Percentiles rank a stretch among this genome's conserved stretches.
These are phyloP conservation scores for Gracilaria gracilis DNA, from an alignment of 23 red algal genomes.

Conservation along the genomic window DNA sequence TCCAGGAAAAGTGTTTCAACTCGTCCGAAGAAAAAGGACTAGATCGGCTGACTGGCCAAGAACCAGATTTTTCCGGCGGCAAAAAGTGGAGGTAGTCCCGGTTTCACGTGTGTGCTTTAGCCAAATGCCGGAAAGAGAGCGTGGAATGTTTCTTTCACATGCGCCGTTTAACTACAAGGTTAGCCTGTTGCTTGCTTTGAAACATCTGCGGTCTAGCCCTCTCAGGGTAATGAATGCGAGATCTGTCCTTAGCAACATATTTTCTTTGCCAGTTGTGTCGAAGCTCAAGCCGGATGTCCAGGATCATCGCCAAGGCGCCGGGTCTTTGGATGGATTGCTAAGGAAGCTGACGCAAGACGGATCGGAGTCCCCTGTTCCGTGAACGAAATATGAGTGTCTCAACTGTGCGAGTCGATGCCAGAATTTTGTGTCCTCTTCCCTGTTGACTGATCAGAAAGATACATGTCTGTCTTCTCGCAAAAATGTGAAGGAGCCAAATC, in stretches of 20 bases:
- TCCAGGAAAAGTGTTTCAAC: constrained; percentile 65
- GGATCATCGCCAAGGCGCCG: not conserved
- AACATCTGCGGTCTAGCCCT: constrained; percentile 5
- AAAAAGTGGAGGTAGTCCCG: constrained; percentile 36
- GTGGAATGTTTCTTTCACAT: constrained; percentile 67
- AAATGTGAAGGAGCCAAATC: too few species aligned
- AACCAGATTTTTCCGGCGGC: constrained; percentile 29
- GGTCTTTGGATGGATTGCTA: constrained; percentile 23
- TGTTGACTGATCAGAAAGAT: too few species aligned
- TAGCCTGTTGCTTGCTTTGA: constrained; percentile 56
- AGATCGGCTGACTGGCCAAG: not conserved
- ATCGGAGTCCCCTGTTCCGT: constrained; percentile 24
- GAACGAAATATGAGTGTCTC: not conserved
- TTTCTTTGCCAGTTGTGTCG: constrained; percentile 26
- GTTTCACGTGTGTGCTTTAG: constrained; percentile 53
- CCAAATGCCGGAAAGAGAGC: constrained; percentile 43
- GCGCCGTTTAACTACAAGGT: constrained; percentile 72
- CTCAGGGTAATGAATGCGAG: constrained; percentile 35
- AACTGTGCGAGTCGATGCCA: too few species aligned
- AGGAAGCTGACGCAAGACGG: constrained; percentile 4
- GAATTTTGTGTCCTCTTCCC: too few species aligned
- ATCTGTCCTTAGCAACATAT: constrained; percentile 39
- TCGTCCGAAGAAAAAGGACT: constrained; percentile 49
- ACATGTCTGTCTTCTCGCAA: too few species aligned
- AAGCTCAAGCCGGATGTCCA: not conserved